A percentile compares a stretch with the other conserved stretches of the same genome.
Conservation (phyloP, 2,329 filamentous ascomycete species). For the Fusarium multiceps region DNA sequence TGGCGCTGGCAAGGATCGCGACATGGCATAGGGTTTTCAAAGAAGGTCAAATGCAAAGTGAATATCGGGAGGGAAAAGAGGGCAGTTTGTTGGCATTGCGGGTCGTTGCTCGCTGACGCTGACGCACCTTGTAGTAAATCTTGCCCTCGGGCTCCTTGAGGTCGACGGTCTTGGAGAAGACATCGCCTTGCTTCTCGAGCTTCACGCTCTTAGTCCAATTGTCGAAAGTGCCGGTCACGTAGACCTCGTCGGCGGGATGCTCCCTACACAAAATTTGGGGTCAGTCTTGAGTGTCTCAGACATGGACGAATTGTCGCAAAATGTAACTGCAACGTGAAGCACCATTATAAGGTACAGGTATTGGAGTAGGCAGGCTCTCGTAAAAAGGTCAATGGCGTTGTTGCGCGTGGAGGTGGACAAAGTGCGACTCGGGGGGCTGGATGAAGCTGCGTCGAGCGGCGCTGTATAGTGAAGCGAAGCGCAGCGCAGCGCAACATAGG, state of each 20-base stretch:
- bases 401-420: constrained; percentile 15
- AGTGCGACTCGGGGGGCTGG: constrained; percentile 9
- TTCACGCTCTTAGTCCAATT: constrained; percentile 89
- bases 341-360: constrained; percentile 6
- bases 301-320: constrained; percentile 19
- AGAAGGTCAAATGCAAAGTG: constrained; percentile 11
- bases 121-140: constrained; percentile 91
- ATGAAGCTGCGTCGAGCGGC: constrained; percentile 18
- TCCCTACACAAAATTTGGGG: constrained; percentile 68
- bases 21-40: neutral
- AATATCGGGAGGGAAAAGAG: constrained; percentile 20
- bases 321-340: constrained; percentile 19
- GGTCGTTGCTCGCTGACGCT: constrained; percentile 24
- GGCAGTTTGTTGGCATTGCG: constrained; percentile 14
- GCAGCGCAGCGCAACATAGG: neutral
- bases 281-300: constrained; percentile 44
- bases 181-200: constrained; percentile 78
- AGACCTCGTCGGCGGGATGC: constrained; percentile 85
- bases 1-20: constrained; percentile 8
- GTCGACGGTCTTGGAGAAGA: constrained; percentile 84
- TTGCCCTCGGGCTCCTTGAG: constrained; percentile 75
- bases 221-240: constrained; percentile 96
- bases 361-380: constrained; percentile 7
- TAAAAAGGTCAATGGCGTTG: constrained; percentile 31
- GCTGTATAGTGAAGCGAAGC: constrained; percentile 17